A percentile compares a stretch with the other conserved stretches of the same genome.
These are phyloP conservation scores for Pythium oligandrum DNA, from an alignment of 352 stramenopile genomes.

Conservation along the genomic window DNA sequence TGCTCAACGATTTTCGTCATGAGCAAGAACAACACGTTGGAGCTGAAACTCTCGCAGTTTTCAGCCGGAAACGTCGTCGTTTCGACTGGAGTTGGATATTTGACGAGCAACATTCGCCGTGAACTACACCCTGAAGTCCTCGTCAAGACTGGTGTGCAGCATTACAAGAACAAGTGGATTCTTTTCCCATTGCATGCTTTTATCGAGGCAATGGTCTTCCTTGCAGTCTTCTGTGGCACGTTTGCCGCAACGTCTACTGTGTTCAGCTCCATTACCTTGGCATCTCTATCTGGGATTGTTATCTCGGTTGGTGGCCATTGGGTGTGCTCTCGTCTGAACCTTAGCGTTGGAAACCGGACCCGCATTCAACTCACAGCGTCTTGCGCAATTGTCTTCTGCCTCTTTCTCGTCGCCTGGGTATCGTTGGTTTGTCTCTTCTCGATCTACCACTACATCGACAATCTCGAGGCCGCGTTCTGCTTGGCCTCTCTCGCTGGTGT, in stretches of 20 bases:
- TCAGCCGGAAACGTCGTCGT: constrained; percentile 69
- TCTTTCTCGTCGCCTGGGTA: constrained; percentile 66
- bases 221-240: constrained; percentile 70
- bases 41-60: constrained; percentile 66
- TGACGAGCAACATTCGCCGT: constrained; percentile 60
- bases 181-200: constrained; percentile 76
- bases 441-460: constrained; percentile 85
- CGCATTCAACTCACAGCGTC: constrained; percentile 63
- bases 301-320: constrained; percentile 71
- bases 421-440: constrained; percentile 65
- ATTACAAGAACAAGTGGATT: constrained; percentile 71
- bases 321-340: constrained; percentile 51
- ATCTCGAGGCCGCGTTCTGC: constrained; percentile 81
- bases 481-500: constrained; percentile 72
- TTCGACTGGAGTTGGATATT: constrained; percentile 54
- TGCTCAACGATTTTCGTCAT: constrained; percentile 54
- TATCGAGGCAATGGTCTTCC: constrained; percentile 63
- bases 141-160: constrained; percentile 39
- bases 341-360: constrained; percentile 48
- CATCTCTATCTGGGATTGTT: constrained; percentile 65
- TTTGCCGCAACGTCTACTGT: constrained; percentile 66
- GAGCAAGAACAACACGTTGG: constrained; percentile 32
- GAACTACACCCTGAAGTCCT: constrained; percentile 56
- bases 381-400: constrained; percentile 68
- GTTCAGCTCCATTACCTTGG: constrained; percentile 72